Evolutionary conservation across 345 rosid genomes (phyloP), one percentile per base, ranked within the genome.

Genomic region (Alliaria petiolata): DNA sequence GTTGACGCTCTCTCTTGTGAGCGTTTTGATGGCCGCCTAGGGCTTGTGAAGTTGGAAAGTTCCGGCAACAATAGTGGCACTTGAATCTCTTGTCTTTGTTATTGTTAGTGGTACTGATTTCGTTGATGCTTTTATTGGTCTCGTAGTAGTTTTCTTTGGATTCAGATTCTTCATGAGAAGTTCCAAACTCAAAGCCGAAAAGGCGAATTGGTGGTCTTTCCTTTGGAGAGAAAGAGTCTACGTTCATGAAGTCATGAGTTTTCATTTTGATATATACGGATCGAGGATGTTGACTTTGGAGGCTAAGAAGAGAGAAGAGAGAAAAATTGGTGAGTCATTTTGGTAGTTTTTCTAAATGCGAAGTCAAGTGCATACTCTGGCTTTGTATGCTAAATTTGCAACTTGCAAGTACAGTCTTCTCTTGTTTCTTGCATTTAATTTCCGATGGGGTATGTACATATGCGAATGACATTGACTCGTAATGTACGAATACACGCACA

Each of bases 171-270:
- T 64, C 66, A 7, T 52, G 74, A 70, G 65, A 70, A 55, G 63
- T 58, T 35, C 80, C 81, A 60, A 89, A 89, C 62, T 89, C 89
- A 28, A 82, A 82, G 16, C 95, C 95, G 43, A 89, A 89, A 40
- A 89, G 89, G 35, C 90, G 88, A 71, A 89, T 71, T 33, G 79
- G 76, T 67, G 79, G 76, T 67, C 71, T 80, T 40, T 79, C 86
- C 35, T 79, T 78, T 30, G 78, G 85, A 39, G 88, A 78, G 79
- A 74, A 81, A 44, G 91, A 81, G 63, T 84, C 74, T 1, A 84
- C 80, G 54, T 84, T 86, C 91, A 86, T 81, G 84, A 86, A 86
- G 73, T 86, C 87, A 46, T 76, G 78, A 22, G 76, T 81, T 68
- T 81, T 78, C 71, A 77, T 79, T n/a, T n/a, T n/a, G n/a, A n/a